A percentile compares a stretch with the other conserved stretches of the same genome.
These are phyloP conservation scores for Thamnidium elegans DNA, from an alignment of 192 early-diverging fungal genomes.

Conservation along the genomic window DNA sequence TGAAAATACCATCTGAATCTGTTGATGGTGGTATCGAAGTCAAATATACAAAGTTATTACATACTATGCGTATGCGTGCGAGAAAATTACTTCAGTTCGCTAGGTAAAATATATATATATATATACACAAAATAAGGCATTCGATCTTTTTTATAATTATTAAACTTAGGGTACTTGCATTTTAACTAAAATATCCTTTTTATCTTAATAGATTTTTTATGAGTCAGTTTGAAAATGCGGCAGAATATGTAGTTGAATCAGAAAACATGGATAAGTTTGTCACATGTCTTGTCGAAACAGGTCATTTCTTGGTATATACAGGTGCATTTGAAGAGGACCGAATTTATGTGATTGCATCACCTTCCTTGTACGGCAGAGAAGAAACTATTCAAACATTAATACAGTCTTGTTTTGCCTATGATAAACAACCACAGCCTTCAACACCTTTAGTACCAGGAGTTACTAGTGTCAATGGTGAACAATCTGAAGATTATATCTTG, in stretches of 20 bases:
- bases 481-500: slow-evolving; percentile 53
- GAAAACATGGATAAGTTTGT: slow-evolving; percentile 55
- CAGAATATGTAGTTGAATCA: slow-evolving; percentile 71
- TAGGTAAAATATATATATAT: slow-evolving; percentile 36
- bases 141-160: neutral
- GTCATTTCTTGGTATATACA: slow-evolving; percentile 74
- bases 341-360: slow-evolving; percentile 74
- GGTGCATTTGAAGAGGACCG: slow-evolving; percentile 65
- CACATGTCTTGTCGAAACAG: slow-evolving; percentile 59
- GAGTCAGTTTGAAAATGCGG: slow-evolving; percentile 63
- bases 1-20: slow-evolving; percentile 36
- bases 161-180: neutral
- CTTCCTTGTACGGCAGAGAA: slow-evolving; percentile 29
- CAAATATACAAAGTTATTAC: slow-evolving; percentile 60
- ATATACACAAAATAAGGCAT: no score
- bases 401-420: slow-evolving; percentile 27
- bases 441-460: neutral
- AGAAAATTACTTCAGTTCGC: slow-evolving; percentile 62
- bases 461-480: neutral
- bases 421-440: neutral
- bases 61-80: slow-evolving; percentile 61
- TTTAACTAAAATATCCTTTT: neutral
- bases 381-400: slow-evolving; percentile 25
- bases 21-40: slow-evolving; percentile 42
- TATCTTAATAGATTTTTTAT: slow-evolving; percentile 45